Percentiles rank a stretch among this genome's conserved stretches.
These are phyloP conservation scores for Ciborinia camelliae DNA, from an alignment of 2,329 filamentous ascomycete species.

Conservation along the genomic window DNA sequence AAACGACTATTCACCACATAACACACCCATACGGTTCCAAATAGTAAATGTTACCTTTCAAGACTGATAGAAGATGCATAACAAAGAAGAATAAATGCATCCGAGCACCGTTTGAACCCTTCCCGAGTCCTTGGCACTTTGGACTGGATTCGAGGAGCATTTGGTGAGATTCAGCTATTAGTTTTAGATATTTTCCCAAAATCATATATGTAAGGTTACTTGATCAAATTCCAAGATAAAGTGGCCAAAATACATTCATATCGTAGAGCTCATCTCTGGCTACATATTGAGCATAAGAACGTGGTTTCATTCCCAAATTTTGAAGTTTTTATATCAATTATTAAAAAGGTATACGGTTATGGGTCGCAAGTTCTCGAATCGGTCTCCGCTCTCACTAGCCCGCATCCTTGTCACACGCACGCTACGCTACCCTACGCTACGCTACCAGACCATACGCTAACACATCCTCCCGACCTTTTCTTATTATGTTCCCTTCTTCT, in stretches of 20 bases:
- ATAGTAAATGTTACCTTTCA: not conserved
- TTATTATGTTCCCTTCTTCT: slow-evolving; percentile 18
- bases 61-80: not conserved
- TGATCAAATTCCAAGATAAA: slow-evolving; percentile 26
- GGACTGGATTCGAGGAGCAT: slow-evolving; percentile 17
- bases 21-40: not conserved
- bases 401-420: slow-evolving; percentile 19
- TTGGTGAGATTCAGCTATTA: slow-evolving; percentile 8
- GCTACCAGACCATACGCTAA: no score
- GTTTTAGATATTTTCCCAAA: slow-evolving; percentile 8
- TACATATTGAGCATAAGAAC: slow-evolving; percentile 66
- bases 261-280: slow-evolving; percentile 44
- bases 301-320: slow-evolving; percentile 27
- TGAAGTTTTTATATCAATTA: not conserved
- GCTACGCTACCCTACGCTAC: no score
- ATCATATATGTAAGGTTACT: slow-evolving; percentile 23
- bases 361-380: slow-evolving; percentile 18
- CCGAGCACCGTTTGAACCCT: not conserved
- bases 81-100: slow-evolving; percentile 7
- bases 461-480: slow-evolving; percentile 16
- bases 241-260: slow-evolving; percentile 38
- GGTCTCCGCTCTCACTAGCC: slow-evolving; percentile 17
- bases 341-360: slow-evolving; percentile 7
- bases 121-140: slow-evolving; percentile 11
- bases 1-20: not conserved